Evolutionary conservation across 345 rosid species (phyloP), one percentile per base, ranked within the genome.

Genomic region (Tarenaya hassleriana): DNA sequence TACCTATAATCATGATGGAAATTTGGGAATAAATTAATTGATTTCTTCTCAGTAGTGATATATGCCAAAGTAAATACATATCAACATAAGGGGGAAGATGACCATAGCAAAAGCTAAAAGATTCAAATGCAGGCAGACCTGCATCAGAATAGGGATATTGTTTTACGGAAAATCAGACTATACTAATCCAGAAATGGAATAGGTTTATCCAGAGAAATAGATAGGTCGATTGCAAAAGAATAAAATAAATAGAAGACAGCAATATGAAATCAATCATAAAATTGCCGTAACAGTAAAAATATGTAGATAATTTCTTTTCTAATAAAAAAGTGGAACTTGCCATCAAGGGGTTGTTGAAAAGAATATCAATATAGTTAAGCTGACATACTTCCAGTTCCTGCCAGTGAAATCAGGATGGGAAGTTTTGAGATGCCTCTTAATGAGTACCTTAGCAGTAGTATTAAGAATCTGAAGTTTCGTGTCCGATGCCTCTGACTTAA

Each of bases 391-490:
- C 47, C 18, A 44, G 1, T 27, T 34, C 47, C 18, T 44, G 1
- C 1, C 21, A 16, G 35, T 35, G 47, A 44, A 16, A 16, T 16
- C 48, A 41, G 13, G 15, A 47, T 33, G 14, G 40, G 7, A 29
- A n/a, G 15, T 24, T 31, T n/a, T 27, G 53, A 44, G 41, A 52
- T 47, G 45, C 13, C 0, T 33, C 27, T 16, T 12, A 34, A 34
- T 29, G 29, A 40, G 24, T 79, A 85, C 98, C 97, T 92, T 92
- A 55, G 74, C 63, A 47, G 44, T 53, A 50, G 94, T 73, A 58
- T 76, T 88, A 35, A 92, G 90, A 73, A 85, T 81, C 76, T 92
- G 98, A 69, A 85, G 86, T 71, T 88, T 88, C 67, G 88, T 74
- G 77, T 92, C 98, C 53, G 69, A 35, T 49, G 86, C 80, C 69